Conservation (phyloP, 345 rosid species). For the Hibiscus mutabilis region DNA sequence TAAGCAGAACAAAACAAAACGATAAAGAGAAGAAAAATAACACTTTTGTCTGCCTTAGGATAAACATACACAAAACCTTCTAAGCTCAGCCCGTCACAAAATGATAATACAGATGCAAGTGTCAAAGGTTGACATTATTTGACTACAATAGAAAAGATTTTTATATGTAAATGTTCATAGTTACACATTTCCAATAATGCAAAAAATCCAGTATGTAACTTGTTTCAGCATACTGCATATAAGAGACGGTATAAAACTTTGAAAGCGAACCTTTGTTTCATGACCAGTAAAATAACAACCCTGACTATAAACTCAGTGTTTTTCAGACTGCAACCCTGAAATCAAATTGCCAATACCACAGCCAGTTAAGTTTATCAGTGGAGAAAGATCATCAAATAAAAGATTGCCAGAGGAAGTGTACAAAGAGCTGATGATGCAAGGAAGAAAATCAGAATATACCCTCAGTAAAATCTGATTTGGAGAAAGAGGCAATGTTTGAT, state of each 20-base stretch:
- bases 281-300: slow-evolving; percentile 88
- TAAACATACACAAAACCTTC: slow-evolving; percentile 10
- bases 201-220: neutral
- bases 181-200: neutral
- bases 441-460: slow-evolving; percentile 42
- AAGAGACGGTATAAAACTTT: neutral
- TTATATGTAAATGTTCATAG: neutral
- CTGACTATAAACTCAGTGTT: slow-evolving; percentile 89
- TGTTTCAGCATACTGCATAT: neutral
- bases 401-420: too few species aligned
- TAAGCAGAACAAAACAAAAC: neutral
- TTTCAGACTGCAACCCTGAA: slow-evolving; percentile 99
- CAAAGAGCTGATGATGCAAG: slow-evolving; percentile 2
- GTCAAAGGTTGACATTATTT: neutral
- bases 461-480: slow-evolving; percentile 92
- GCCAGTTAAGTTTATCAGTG: slow-evolving; percentile 8
- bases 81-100: neutral
- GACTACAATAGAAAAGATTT: neutral
- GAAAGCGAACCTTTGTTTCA: slow-evolving; percentile 79
- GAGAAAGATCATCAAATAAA: neutral
- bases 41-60: neutral
- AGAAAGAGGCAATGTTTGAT: slow-evolving; percentile 86
- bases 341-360: slow-evolving; percentile 9
- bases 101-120: neutral
- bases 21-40: neutral